Conservation (phyloP, 106 monocot species). For the Platanthera zijinensis region DNA sequence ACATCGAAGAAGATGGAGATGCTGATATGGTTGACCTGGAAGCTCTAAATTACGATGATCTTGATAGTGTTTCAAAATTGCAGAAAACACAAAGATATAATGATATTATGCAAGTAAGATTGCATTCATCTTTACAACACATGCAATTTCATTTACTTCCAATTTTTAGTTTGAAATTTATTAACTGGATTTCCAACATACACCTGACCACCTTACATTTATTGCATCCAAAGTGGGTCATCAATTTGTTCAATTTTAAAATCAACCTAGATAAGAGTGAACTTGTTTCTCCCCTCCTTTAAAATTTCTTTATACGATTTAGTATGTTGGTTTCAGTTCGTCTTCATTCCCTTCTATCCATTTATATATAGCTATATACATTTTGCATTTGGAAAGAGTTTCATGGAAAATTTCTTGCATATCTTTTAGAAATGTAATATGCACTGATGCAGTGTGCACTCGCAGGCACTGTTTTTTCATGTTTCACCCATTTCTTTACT, state of each 20-base stretch:
- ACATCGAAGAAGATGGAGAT: conserved; percentile 76
- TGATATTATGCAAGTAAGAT: conserved; percentile 82
- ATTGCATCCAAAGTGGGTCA: not conserved
- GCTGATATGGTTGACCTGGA: conserved; percentile 74
- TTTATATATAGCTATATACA: not conserved
- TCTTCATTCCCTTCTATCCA: not conserved
- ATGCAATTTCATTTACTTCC: not conserved
- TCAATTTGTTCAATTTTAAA: not conserved
- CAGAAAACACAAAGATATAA: conserved; percentile 87
- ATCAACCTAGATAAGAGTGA: not conserved
- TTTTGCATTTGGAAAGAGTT: not conserved
- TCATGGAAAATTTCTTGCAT: not conserved
- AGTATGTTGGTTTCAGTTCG: not conserved
- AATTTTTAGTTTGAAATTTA: not conserved
- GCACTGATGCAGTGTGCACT: not conserved
- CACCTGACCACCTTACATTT: not conserved
- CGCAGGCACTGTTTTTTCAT: not conserved
- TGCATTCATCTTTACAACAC: not conserved
- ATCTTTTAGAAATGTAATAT: not conserved
- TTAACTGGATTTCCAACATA: not conserved
- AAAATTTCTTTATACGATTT: not conserved
- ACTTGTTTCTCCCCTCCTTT: not conserved
- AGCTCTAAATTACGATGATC: conserved; percentile 88
- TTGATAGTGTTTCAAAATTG: conserved; percentile 93
- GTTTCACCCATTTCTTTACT: not conserved